Evolutionary conservation across 257 asterid species (phyloP), one percentile per base, ranked within the genome.

Genomic region (Fraxinus americana): DNA sequence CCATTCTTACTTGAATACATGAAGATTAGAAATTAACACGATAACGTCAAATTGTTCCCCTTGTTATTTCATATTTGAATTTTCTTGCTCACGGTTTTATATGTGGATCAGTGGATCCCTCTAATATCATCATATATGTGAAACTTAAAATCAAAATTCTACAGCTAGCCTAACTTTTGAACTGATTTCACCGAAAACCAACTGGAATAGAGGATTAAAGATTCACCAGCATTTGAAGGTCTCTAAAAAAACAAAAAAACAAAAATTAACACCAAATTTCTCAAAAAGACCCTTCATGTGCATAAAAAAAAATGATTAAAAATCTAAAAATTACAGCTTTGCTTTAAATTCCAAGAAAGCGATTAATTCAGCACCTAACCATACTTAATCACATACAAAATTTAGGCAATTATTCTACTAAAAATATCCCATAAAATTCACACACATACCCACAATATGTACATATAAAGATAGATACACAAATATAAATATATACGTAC

Each of bases 401-500:
- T 25, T 25, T 63, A 59, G 29, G 19, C 16, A 25, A 63, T 63
- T 25, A 63, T 63, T 25, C 36, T 27, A 12, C 36, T 63, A 61
- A 8, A 23, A 61, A 61, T 63, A 23, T 9, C 32, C 27, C 14
- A 16, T 63, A 11, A 63, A 23, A 63, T 10, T 2, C 69, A 63
- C 19, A 25, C 34, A 23, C 4, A 61, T 23, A 25, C 11, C 13
- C 16, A 3, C 69, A 8, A 25, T 3, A 63, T 11, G 27, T 23
- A 45, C 43, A 19, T 48, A 48, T 21, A 74, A 81, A 48, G 5
- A 48, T 48, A 3, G 57, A 48, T 48, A 14, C 25, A 19, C 65
- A 63, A 23, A 25, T 27, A 63, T 9, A 25, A 25, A 45, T 29
- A 25, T 38, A 38, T 29, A 74, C 86, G 70, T 80, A 85, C 89